These are phyloP conservation scores for Chalciporus sp. DNA, from an alignment of 1,284 basidiomycete species.

Conservation along the genomic window DNA sequence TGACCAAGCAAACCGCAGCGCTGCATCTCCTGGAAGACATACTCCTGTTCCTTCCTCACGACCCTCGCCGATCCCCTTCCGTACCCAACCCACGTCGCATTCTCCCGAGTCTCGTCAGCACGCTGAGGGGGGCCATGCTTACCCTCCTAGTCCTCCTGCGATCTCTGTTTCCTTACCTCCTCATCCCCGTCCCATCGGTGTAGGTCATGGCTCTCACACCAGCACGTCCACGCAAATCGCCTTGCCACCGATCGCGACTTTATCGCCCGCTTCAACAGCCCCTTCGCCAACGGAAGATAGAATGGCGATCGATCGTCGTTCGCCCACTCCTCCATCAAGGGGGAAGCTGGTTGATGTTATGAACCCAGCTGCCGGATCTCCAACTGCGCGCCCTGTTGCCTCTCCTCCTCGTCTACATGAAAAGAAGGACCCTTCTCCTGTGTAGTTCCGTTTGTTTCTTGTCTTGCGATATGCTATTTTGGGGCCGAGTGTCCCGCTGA, in stretches of 20 bases:
- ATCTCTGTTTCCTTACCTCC: slow-evolving; percentile 64
- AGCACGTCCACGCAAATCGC: slow-evolving; percentile 39
- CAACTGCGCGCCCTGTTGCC: slow-evolving; percentile 38
- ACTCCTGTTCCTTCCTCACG: slow-evolving; percentile 59
- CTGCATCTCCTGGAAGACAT: slow-evolving; percentile 53
- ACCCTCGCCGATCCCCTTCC: slow-evolving; percentile 75
- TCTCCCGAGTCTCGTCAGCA: slow-evolving; percentile 63
- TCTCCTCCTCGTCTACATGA: slow-evolving; percentile 40
- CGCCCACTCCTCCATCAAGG: slow-evolving; percentile 48
- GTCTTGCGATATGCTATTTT: slow-evolving; percentile 1
- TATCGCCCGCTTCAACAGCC: slow-evolving; percentile 58
- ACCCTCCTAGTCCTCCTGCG: slow-evolving; percentile 53
- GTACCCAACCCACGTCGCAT: slow-evolving; percentile 63
- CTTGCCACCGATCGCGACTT: slow-evolving; percentile 66
- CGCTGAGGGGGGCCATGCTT: slow-evolving; percentile 39
- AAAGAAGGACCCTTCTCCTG: slow-evolving; percentile 34
- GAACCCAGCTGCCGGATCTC: slow-evolving; percentile 48
- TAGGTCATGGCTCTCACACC: slow-evolving; percentile 41
- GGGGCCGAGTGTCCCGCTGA: slow-evolving; percentile 1
- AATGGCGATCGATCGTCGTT: slow-evolving; percentile 49
- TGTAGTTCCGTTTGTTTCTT: slow-evolving; percentile 18
- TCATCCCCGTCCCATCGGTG: slow-evolving; percentile 70
- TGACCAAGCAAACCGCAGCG: slow-evolving; percentile 53
- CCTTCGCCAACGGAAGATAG: slow-evolving; percentile 55
- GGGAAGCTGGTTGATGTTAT: slow-evolving; percentile 56